A percentile compares a stretch with the other conserved stretches of the same genome.
These are phyloP conservation scores for Apiotrichum mycotoxinovorans DNA, from an alignment of 1,284 basidiomycete genomes.

Conservation along the genomic window DNA sequence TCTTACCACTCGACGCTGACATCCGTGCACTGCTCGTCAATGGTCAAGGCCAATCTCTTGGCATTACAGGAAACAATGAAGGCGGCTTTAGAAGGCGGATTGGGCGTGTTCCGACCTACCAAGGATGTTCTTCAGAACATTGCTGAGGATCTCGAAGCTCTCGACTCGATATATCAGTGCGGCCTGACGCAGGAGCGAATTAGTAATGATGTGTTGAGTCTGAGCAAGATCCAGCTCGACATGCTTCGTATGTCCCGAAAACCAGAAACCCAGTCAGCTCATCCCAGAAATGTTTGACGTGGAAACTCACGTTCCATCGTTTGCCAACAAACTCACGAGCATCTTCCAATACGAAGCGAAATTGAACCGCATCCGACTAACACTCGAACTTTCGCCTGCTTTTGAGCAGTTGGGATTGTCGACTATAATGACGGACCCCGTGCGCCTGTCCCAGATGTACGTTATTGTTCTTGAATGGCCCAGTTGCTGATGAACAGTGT, in stretches of 20 bases:
- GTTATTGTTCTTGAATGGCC: background rate
- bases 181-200: constrained; percentile 52
- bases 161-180: constrained; percentile 47
- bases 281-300: constrained; percentile 35
- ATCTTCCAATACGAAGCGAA: constrained; percentile 50
- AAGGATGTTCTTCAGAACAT: constrained; percentile 42
- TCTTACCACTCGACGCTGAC: too few species aligned
- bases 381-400: background rate
- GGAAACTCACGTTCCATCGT: constrained; percentile 41
- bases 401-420: constrained; percentile 9
- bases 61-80: constrained; percentile 33
- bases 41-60: constrained; percentile 42
- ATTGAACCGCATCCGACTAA: constrained; percentile 26
- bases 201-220: constrained; percentile 51
- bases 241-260: constrained; percentile 20
- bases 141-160: constrained; percentile 47
- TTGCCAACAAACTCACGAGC: constrained; percentile 42
- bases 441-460: constrained; percentile 44
- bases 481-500: background rate
- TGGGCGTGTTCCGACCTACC: constrained; percentile 19
- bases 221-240: constrained; percentile 51
- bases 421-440: constrained; percentile 39
- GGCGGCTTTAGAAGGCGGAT: background rate
- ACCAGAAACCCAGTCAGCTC: too few species aligned
- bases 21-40: constrained; percentile 28